These are phyloP conservation scores for Quercus gilva DNA, from an alignment of 306 rosid species.

Conservation along the genomic window DNA sequence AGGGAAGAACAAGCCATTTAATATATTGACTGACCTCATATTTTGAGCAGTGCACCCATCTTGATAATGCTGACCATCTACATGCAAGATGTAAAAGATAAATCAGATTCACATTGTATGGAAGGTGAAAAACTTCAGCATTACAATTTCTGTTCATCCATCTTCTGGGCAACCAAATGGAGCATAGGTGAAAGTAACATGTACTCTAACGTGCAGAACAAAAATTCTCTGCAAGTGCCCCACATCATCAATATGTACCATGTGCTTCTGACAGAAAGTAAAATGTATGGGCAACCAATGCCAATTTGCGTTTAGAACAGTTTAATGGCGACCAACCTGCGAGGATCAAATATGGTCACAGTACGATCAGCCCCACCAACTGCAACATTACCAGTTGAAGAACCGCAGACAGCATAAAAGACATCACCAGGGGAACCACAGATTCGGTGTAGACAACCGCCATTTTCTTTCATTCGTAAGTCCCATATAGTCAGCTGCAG, in stretches of 20 bases:
- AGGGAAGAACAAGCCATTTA: conserved; percentile 6
- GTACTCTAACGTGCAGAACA: not conserved
- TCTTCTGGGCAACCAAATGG: not conserved
- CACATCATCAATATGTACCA: conserved; percentile 7
- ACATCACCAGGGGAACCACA: conserved; percentile 72
- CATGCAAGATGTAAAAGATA: conserved; percentile 22
- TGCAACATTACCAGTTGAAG: conserved; percentile 74
- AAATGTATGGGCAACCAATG: conserved; percentile 15
- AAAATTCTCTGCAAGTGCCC: not conserved
- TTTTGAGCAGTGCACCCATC: conserved; percentile 93
- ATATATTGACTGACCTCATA: conserved; percentile 60
- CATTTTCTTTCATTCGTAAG: conserved; percentile 85
- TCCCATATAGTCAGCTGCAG: conserved; percentile 81
- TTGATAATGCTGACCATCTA: conserved; percentile 80
- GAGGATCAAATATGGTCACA: conserved; percentile 87
- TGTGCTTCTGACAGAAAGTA: conserved; percentile 3
- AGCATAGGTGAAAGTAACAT: not conserved
- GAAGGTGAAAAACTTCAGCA: not conserved
- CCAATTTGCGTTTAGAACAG: conserved; percentile 6
- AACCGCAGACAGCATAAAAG: conserved; percentile 69
- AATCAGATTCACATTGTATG: conserved; percentile 14
- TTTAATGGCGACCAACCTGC: conserved; percentile 54
- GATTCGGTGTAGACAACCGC: conserved; percentile 80
- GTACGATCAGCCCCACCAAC: conserved; percentile 90
- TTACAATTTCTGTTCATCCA: not conserved